Evolutionary conservation across 495 filamentous ascomycete species (phyloP), one percentile per base, ranked within the genome.

Genomic region (Aspergillus bertholletiae): DNA sequence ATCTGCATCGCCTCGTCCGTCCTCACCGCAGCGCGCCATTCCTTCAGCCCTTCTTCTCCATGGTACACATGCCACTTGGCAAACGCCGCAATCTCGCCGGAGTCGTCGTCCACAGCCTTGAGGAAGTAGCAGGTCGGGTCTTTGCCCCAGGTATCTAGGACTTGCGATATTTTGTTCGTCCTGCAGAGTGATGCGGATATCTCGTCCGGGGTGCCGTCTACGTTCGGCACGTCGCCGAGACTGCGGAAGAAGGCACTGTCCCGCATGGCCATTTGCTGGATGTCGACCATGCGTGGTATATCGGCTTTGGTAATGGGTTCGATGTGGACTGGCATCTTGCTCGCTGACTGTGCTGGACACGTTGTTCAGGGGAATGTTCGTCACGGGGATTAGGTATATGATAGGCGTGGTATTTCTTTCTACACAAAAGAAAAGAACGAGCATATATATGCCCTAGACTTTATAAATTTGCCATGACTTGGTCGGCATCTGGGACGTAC

Each of bases 231-330:
- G 6, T 46, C 44, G 17, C 44, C 44, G 5, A 23, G 24, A 3
- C 23, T 46, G 22, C 44, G 44, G 22, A 23, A 23, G 44, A 46
- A 46, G 13, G 23, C 44, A 2, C 13, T 27, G 4, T 21, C 23
- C 21, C 23, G 22, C 44, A 46, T 46, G 6, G n/a, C 17, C 23
- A 27, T 26, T 23, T 26, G 27, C 21, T 26, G 23, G 44, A 46
- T 46, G 44, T 46, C 27, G 13, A 46, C 27, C 23, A 28, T 17
- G 11, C 44, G 44, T 7, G 44, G 44, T 12, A 46, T 46, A 23
- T 46, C 44, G 44, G 44, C 44, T 46, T 46, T 26, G 22, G 44
- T 46, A 23, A 46, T 21, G 44, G 23, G 44, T 27, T 46, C 27
- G 23, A 46, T 18, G 9, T 26, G 12, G 44, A 27, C 7, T 21